These are phyloP conservation scores for Trametes coccinea DNA, from an alignment of 768 basidiomycete species.

Conservation along the genomic window DNA sequence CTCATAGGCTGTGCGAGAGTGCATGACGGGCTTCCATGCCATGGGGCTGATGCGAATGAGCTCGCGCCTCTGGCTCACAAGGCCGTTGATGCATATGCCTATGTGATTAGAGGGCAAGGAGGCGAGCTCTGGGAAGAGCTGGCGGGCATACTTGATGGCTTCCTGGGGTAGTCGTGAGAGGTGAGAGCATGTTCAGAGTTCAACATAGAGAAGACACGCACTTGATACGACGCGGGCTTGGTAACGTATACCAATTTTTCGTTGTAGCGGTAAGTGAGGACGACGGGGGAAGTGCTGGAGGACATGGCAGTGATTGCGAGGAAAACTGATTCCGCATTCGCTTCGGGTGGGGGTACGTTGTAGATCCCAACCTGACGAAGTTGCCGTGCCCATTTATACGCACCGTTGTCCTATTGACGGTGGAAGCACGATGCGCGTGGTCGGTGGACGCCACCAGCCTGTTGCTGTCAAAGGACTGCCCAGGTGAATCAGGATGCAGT, in stretches of 20 bases:
- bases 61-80: conserved; percentile 16
- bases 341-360: background rate
- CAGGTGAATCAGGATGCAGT: no score
- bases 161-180: conserved; percentile 16
- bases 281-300: background rate
- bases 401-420: no score
- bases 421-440: no score
- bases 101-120: conserved; percentile 23
- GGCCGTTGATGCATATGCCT: conserved; percentile 27
- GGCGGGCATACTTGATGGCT: conserved; percentile 23
- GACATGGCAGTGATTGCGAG: background rate
- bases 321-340: background rate
- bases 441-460: no score
- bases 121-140: conserved; percentile 26
- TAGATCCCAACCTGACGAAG: no score
- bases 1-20: conserved; percentile 28
- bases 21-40: conserved; percentile 28
- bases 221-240: conserved; percentile 27
- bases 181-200: background rate
- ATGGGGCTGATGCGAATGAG: conserved; percentile 27
- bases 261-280: conserved; percentile 32
- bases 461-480: no score
- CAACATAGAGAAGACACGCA: background rate
- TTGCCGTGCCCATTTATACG: no score
- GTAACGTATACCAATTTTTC: conserved; percentile 32